Base-by-base conservation (phyloP, 805 yeast genomes). In the Nakazawaea ambrosiae region DNA sequence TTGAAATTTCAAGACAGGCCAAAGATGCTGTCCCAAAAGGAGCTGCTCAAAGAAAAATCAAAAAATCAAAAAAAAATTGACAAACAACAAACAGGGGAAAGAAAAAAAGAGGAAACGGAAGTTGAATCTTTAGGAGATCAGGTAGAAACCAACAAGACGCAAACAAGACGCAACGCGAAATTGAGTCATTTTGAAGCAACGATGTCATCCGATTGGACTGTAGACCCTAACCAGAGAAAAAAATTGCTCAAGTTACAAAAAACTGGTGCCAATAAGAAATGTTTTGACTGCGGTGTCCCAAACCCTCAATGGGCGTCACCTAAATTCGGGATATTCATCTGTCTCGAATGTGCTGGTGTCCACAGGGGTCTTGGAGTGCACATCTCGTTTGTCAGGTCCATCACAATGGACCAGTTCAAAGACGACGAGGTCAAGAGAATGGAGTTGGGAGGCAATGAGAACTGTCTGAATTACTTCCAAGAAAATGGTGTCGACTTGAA, bases 271-370 rank as follows among this genome's bases (percentile, higher is more conserved):
- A 87, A 88, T 66, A 87, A 82, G 64, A 80, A 76, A 58, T 92
- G 98, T 61, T 82, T 87, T 58, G 98, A 92, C 58, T 92, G 98
- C 61, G 70, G 66, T 27, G 95, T 97, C 1, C 96, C 95, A 42
- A 90, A 89, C 57, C 98, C 98, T 8, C 98, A 92, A 60, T 92
- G 98, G 98, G 97, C 97, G 2, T 87, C 96, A 11, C 97, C 97
- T 26, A 92, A 92, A 60, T 88, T 90, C 62, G 98, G 98, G 43
- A 84, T 92, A 43, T 92, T 89, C 61, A 90, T 92, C 54, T 92
- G 98, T 61, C 72, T 92, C 28, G 99, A 92, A 57, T 92, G 98
- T 66, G 98, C 98, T 15, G 99, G 99, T 32, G 68, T 82, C 40
- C 99, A 92, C 59, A 73, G 95, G 59, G 95, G 97, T 10, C 67